Evolutionary conservation across 2,329 filamentous ascomycete genomes (phyloP), one percentile per base, ranked within the genome.

Genomic region (Pyricularia pennisetigena): DNA sequence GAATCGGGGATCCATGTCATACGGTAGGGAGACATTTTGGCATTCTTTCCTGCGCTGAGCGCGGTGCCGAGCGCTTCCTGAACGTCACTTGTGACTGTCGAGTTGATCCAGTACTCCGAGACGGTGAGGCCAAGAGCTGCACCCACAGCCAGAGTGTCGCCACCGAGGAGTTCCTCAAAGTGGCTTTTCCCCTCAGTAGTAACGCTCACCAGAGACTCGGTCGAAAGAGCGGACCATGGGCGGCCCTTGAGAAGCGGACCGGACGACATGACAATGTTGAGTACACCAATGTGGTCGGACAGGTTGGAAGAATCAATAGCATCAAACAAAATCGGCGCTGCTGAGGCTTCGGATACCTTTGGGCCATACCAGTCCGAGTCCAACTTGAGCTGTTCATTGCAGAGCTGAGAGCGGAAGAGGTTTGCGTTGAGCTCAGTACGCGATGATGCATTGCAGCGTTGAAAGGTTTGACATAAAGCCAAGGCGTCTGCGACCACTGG

Each of bases 251-350:
- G 76, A 9, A 89, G 70, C 1, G 85, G 83, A 0, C 76, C 71
- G 0, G 81, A 75, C 0, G 85, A 79, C 20, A 80, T 72, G 6
- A 86, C 71, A 20, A 85, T 12, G 70, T 84, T 84, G 9, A 85
- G 68, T 12, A 73, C 69, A 23, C 82, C 82, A 8, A 82, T 24
- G 66, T 80, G 76, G 68, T 84, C 81, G 1, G 76, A 73, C 12
- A 85, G 74, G 67, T 81, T 80, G 2, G 79, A 80, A 0, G 84
- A 86, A 70, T 89, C 85, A 68, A 89, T 84, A 4, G 84, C 77
- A 72, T 88, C 81, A 71, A 88, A 89, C 3, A 68, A 63, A 4
- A 71, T 74, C 0, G 83, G 82, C 0, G 78, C 81, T 16, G 49
- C 41, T 20, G 24, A 62, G 14, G 6, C 59, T 29, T 28, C 59